Base-by-base conservation (phyloP, 352 stramenopile species). In the Blastocystis sp. region DNA sequence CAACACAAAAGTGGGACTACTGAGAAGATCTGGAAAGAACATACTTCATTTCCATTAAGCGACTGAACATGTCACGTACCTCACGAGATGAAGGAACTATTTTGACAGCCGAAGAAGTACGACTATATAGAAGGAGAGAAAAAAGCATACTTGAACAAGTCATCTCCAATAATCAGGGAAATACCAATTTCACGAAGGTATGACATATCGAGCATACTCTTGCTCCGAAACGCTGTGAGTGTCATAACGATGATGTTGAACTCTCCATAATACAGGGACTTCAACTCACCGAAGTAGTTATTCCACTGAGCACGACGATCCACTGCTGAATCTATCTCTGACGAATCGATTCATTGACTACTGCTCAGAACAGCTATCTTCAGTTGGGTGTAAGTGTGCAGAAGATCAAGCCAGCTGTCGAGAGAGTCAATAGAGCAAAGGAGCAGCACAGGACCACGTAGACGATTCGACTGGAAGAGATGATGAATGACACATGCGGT, bases 241-340 rank as follows among this genome's bases (percentile, higher is more conserved):
- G 50, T 53, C 43, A 85, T 65, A 9, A 85, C 55, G 2, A 85
- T 53, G 26, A 85, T 55, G 56, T 47, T 85, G 73, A 54, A 85
- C 50, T 85, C 73, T 18, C 73, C 73, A 2, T 66, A 47, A 13
- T 53, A 54, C 43, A 85, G n/a, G 3, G 5, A 39, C 9, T 62
- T 68, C 1, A 24, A 45, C 3, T 50, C 20, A 50, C 73, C 73
- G 45, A 85, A 69, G 53, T 85, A 85, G 8, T 47, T 18, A 16
- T 18, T 37, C 73, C 73, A 85, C 56, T 85, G 73, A 30, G 20
- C 26, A 5, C 26, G 11, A 13, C 73, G 73, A 8, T 66, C 55
- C 20, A 18, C 30, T 45, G 20, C n/a, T 54, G 3, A 43, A 13
- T 85, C 73, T 85, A 54, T 11, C 16, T 1, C 8, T 65, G 8